Conservation (phyloP, 306 rosid species). For the Dicorynia guianensis region DNA sequence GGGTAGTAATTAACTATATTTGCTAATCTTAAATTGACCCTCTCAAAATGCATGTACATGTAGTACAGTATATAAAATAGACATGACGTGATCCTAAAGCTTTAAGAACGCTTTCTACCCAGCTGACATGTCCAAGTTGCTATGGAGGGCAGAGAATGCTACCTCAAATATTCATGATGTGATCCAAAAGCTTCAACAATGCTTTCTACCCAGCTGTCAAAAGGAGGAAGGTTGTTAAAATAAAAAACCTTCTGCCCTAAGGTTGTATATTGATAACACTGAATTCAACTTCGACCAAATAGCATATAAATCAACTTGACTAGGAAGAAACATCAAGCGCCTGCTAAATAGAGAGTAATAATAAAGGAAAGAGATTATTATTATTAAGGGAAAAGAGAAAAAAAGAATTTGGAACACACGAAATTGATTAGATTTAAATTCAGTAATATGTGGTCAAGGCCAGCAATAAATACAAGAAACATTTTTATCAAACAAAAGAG, state of each 20-base stretch:
- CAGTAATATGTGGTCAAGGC: background rate
- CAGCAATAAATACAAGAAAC: background rate
- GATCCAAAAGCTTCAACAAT: constrained; percentile 78
- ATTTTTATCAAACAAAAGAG: constrained; percentile 1
- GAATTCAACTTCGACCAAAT: constrained; percentile 10
- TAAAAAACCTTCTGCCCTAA: background rate
- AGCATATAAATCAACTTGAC: background rate
- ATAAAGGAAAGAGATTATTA: background rate
- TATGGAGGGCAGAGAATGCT: constrained; percentile 30
- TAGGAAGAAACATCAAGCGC: background rate
- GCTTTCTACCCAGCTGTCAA: constrained; percentile 90
- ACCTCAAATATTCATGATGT: constrained; percentile 53
- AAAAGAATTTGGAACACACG: background rate
- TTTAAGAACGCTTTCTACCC: too few species aligned
- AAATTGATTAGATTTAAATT: constrained; percentile 4
- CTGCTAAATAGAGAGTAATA: background rate
- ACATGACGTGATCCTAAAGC: too few species aligned
- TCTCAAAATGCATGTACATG: too few species aligned
- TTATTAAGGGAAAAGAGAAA: background rate
- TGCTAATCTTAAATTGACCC: too few species aligned
- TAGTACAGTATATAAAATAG: background rate
- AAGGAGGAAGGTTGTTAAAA: constrained; percentile 10
- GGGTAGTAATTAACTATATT: too few species aligned
- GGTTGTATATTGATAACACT: background rate
- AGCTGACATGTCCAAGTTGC: constrained; percentile 27